Conservation (phyloP, 2,329 filamentous ascomycete species). For the Bipolaris zeicola region DNA sequence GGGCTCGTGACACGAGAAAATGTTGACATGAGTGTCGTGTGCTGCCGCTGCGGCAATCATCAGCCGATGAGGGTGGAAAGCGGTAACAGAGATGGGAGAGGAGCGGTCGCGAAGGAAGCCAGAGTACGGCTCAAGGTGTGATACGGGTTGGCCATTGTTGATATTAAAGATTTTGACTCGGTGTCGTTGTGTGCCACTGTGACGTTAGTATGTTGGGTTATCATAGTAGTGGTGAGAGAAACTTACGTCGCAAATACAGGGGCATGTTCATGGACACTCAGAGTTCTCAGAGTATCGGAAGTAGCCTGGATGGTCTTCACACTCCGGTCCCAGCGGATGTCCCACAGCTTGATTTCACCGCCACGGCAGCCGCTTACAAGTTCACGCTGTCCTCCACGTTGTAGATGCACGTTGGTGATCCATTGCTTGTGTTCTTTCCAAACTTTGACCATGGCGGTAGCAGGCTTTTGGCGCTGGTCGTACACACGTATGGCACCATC, state of each 20-base stretch:
- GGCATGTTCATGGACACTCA: conserved; percentile 93
- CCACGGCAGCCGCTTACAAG: conserved; percentile 88
- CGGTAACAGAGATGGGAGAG: conserved; percentile 82
- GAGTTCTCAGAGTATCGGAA: conserved; percentile 76
- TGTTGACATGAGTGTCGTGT: conserved; percentile 87
- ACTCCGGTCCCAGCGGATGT: conserved; percentile 83
- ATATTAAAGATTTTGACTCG: conserved; percentile 93
- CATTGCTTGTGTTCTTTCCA: conserved; percentile 97
- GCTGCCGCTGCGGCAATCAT: conserved; percentile 86
- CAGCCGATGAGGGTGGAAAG: conserved; percentile 94
- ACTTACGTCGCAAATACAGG: conserved; percentile 76
- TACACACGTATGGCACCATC: conserved; percentile 95
- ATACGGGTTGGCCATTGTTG: conserved; percentile 73
- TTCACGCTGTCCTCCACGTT: conserved; percentile 90
- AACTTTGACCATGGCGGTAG: conserved; percentile 91
- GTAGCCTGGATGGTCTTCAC: conserved; percentile 77
- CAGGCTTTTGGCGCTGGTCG: conserved; percentile 81
- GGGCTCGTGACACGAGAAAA: conserved; percentile 64
- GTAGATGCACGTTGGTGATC: conserved; percentile 96
- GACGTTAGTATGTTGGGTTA: conserved; percentile 15
- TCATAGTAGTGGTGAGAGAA: conserved; percentile 62
- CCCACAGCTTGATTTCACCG: conserved; percentile 94
- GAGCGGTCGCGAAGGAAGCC: conserved; percentile 83
- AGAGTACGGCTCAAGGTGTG: conserved; percentile 85
- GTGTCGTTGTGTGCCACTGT: conserved; percentile 84